phyloP scores from a whole-genome alignment of 2,329 filamentous ascomycete species.

The Botryotinia calthae region DNA sequence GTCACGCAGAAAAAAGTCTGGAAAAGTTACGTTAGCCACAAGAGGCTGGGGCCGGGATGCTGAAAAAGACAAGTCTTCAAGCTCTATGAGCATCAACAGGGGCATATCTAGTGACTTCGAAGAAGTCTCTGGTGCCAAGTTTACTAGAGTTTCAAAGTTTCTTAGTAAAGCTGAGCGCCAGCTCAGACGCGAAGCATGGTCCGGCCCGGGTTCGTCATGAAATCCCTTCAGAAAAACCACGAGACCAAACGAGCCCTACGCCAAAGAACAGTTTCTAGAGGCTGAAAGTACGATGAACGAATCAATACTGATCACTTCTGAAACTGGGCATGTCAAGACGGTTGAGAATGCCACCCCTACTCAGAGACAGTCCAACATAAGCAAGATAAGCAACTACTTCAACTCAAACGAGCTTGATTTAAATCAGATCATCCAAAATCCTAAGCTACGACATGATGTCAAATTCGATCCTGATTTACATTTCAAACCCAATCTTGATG shows the following conservation, averaged over 20 bases:
- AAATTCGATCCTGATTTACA: constrained; percentile 93
- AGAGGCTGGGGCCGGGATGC: no score
- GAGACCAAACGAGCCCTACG: background rate
- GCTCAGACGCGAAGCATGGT: background rate
- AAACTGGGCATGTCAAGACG: background rate
- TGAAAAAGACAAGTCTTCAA: no score
- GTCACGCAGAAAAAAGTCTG: no score
- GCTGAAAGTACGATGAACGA: background rate
- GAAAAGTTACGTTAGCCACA: no score
- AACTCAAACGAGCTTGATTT: no score
- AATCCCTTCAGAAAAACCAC: background rate
- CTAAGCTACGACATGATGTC: constrained; percentile 65
- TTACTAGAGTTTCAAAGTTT: background rate
- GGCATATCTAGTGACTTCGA: background rate
- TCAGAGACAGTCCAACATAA: no score
- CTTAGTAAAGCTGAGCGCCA: background rate
- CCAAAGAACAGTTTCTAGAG: background rate
- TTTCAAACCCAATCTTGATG: constrained; percentile 86
- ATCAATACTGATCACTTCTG: background rate
- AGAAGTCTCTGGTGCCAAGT: background rate
- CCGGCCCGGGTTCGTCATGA: no score
- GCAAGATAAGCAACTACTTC: no score
- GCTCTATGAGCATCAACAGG: background rate
- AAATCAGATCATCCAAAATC: no score
- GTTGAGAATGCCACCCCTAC: background rate